Conservation (phyloP, 2,329 filamentous ascomycete species). For the Ascochyta koolunga region DNA sequence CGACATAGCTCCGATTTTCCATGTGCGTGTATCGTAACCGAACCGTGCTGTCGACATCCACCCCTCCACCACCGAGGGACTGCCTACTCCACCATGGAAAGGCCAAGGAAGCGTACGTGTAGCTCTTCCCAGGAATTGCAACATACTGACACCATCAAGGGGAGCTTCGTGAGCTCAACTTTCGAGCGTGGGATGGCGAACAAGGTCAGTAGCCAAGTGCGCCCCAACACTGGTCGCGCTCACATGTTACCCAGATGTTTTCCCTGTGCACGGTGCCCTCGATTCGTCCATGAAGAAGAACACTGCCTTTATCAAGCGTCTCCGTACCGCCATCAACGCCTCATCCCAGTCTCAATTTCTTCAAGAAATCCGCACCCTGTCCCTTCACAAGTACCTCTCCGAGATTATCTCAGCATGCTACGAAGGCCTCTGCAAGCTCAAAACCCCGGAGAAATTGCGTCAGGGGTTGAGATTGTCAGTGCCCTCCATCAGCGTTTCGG, state of each 20-base stretch:
- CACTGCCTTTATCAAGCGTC: constrained; percentile 94
- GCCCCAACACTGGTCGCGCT: constrained; percentile 16
- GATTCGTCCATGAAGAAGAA: constrained; percentile 98
- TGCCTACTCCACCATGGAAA: constrained; percentile 53
- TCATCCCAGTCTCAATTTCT: constrained; percentile 82
- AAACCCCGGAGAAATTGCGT: constrained; percentile 91
- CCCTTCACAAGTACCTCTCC: constrained; percentile 93
- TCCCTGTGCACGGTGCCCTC: constrained; percentile 76
- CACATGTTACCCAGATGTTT: constrained; percentile 66
- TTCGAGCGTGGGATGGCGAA: constrained; percentile 86
- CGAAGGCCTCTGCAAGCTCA: constrained; percentile 90
- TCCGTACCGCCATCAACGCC: constrained; percentile 85
- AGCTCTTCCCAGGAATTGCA: neutral
- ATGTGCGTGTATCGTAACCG: constrained; percentile 46
- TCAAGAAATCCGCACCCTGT: constrained; percentile 87
- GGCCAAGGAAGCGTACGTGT: constrained; percentile 55
- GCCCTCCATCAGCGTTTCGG: constrained; percentile 96
- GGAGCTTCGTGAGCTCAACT: constrained; percentile 88
- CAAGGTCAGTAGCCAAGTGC: constrained; percentile 63
- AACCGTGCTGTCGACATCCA: constrained; percentile 37
- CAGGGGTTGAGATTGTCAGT: constrained; percentile 90
- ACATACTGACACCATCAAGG: constrained; percentile 59
- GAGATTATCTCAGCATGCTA: constrained; percentile 96
- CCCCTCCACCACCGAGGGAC: constrained; percentile 44
- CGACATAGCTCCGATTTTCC: constrained; percentile 40